Percentiles rank a stretch among this genome's conserved stretches.
Evolutionary conservation across 129 eudicot species (phyloP).

Genomic region (Tanacetum coccineum): DNA sequence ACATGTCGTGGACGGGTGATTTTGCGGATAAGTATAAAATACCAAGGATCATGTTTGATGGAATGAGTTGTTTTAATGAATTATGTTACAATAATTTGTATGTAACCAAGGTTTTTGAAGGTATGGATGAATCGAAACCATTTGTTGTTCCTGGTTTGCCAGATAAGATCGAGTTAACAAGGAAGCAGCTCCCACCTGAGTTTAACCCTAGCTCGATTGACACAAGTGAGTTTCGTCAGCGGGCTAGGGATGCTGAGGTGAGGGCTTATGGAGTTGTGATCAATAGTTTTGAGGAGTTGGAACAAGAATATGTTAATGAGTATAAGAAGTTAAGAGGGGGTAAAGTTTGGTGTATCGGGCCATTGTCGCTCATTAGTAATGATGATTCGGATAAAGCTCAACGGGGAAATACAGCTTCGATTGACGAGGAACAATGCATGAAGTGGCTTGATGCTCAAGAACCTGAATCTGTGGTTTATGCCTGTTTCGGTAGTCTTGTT

Average conservation of each 20-base stretch:
- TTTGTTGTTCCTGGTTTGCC: conserved; percentile 51
- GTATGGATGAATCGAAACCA: conserved; percentile 16
- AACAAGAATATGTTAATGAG: conserved; percentile 31
- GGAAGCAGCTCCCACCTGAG: conserved; percentile 28
- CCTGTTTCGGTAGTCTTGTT: conserved; percentile 32
- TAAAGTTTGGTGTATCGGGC: conserved; percentile 43
- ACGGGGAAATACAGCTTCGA: conserved; percentile 25
- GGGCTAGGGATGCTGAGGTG: conserved; percentile 16
- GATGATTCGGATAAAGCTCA: not conserved
- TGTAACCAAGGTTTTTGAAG: conserved; percentile 10
- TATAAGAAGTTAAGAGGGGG: conserved; percentile 21
- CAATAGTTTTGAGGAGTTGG: no score
- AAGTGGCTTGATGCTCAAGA: conserved; percentile 38
- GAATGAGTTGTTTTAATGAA: conserved; percentile 40
- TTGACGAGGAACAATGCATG: conserved; percentile 26
- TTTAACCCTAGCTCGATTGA: conserved; percentile 15
- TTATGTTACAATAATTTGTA: conserved; percentile 30
- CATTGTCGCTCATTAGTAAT: conserved; percentile 20
- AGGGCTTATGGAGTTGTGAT: conserved; percentile 25
- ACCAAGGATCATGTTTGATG: conserved; percentile 45
- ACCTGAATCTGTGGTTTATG: conserved; percentile 32
- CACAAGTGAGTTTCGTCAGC: not conserved
- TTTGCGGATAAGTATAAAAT: conserved; percentile 30
- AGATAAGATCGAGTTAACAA: conserved; percentile 32
- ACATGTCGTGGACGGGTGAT: conserved; percentile 35